These are phyloP conservation scores for Botrytis pseudocinerea DNA, from an alignment of 2,329 filamentous ascomycete species.

Conservation along the genomic window DNA sequence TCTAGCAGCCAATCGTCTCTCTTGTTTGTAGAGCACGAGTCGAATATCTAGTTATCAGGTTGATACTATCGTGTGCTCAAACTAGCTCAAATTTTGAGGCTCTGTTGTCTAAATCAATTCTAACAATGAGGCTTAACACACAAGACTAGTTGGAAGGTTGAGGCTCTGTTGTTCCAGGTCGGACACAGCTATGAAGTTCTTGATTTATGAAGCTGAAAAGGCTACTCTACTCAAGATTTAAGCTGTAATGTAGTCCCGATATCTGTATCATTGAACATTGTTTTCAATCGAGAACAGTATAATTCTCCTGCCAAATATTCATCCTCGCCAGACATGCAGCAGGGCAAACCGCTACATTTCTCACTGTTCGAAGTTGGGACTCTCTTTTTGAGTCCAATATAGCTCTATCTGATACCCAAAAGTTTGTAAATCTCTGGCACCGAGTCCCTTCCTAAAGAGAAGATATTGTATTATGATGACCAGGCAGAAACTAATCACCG, in stretches of 20 bases:
- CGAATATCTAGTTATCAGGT: not conserved
- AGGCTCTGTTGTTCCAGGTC: not conserved
- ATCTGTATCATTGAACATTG: no score
- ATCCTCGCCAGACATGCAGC: not conserved
- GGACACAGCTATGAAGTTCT: not conserved
- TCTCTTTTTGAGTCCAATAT: not conserved
- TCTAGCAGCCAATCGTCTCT: not conserved
- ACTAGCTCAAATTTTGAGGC: not conserved
- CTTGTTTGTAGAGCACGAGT: not conserved
- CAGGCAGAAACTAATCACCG: not conserved
- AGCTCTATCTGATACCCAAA: no score
- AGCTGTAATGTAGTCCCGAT: not conserved
- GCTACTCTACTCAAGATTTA: no score
- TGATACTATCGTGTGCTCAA: not conserved
- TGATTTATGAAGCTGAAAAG: not conserved
- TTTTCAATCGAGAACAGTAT: not conserved
- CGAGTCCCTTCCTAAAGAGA: not conserved
- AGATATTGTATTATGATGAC: not conserved
- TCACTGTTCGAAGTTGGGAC: not conserved
- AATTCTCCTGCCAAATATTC: not conserved
- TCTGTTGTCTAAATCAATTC: not conserved
- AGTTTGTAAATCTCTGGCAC: not conserved
- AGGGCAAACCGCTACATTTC: not conserved
- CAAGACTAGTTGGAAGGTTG: not conserved
- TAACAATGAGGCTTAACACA: no score